Evolutionary conservation across 176 grass and related monocot species (phyloP).

Genomic region (Elymus sibiricus): DNA sequence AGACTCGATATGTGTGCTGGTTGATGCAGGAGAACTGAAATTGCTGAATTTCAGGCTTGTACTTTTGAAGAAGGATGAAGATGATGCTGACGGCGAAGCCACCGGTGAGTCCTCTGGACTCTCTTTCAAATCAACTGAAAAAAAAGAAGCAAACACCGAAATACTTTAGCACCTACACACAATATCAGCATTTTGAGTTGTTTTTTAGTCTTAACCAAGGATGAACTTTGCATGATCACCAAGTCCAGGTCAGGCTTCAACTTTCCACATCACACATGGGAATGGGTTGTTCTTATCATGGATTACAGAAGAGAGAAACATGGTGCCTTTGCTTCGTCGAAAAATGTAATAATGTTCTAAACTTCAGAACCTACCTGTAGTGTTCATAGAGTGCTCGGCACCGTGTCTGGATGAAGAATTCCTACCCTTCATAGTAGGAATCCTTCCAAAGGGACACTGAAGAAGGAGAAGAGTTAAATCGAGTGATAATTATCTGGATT

Average conservation of each 20-base stretch:
- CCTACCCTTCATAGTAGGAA: not conserved
- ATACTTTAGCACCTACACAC: not conserved
- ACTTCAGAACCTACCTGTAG: slow-evolving; percentile 18
- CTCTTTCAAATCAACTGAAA: slow-evolving; percentile 34
- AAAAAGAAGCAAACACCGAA: not conserved
- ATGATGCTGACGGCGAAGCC: slow-evolving; percentile 25
- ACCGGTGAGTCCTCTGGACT: not conserved
- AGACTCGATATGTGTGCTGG: slow-evolving; percentile 19
- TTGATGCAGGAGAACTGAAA: slow-evolving; percentile 35
- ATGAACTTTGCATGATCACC: not conserved
- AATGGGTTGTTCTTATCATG: not conserved
- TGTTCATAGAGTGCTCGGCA: not conserved
- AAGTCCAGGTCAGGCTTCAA: not conserved
- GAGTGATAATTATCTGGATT: not conserved
- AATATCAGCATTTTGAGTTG: not conserved
- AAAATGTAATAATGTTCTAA: not conserved
- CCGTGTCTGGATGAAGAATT: not conserved
- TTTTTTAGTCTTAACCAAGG: not conserved
- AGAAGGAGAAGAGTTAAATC: not conserved
- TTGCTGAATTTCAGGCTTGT: slow-evolving; percentile 29
- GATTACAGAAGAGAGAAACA: not conserved
- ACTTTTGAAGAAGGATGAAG: slow-evolving; percentile 50
- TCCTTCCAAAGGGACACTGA: slow-evolving; percentile 31
- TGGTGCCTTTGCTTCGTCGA: not conserved
- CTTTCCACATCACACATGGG: not conserved